phyloP scores from a whole-genome alignment of 2,329 filamentous ascomycete genomes.

The Leptographium galeiforme region DNA sequence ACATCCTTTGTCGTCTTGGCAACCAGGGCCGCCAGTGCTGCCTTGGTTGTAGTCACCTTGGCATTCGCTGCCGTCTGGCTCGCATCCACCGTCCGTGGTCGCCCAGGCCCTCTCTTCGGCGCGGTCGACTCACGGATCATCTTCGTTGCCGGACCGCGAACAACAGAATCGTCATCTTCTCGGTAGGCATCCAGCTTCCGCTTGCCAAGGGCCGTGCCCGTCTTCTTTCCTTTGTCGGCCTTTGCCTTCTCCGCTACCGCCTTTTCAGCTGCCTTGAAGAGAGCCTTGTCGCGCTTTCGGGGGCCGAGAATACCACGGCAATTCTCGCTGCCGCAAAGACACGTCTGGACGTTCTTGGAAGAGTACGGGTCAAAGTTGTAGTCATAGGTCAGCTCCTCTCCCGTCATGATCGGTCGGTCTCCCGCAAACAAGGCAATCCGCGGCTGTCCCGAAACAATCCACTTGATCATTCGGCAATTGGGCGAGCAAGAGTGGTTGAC shows the following conservation, averaged over 20 bases:
- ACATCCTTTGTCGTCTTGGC: constrained; percentile 32
- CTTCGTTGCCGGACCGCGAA: constrained; percentile 2
- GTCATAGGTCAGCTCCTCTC: constrained; percentile 93
- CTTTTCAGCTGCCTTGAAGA: constrained; percentile 3
- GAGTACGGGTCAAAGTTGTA: constrained; percentile 61
- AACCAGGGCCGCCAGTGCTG: neutral
- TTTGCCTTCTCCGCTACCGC: constrained; percentile 5
- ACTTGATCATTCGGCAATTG: constrained; percentile 96
- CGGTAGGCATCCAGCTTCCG: constrained; percentile 3
- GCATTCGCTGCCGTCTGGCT: neutral
- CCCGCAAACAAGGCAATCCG: constrained; percentile 96
- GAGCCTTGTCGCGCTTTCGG: constrained; percentile 33
- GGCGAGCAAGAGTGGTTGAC: constrained; percentile 96
- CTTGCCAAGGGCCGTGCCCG: constrained; percentile 2
- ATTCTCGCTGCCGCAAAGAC: constrained; percentile 49
- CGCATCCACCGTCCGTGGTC: neutral
- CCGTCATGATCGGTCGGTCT: constrained; percentile 78
- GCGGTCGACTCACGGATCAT: neutral
- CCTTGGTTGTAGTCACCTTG: constrained; percentile 1
- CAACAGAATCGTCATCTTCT: neutral
- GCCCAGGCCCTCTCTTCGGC: neutral
- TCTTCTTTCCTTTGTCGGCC: neutral
- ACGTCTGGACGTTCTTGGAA: constrained; percentile 54
- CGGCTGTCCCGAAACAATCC: constrained; percentile 85
- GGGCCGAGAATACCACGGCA: constrained; percentile 52